A percentile compares a stretch with the other conserved stretches of the same genome.
Evolutionary conservation across 805 yeast species (phyloP).

Genomic region (Candida sithepensis): DNA sequence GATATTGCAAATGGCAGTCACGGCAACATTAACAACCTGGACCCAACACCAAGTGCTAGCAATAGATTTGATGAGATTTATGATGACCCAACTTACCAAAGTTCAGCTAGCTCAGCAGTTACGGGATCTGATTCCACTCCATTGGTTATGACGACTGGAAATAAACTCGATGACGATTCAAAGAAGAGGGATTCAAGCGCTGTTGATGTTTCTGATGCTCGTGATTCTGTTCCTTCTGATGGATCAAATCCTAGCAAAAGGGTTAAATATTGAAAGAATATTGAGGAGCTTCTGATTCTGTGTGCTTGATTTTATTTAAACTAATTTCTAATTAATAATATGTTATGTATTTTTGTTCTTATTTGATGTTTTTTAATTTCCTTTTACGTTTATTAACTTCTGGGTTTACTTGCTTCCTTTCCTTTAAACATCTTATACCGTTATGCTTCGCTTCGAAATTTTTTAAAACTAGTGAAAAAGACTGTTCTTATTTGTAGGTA

Average conservation of each 20-base stretch:
- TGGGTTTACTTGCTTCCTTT: no score
- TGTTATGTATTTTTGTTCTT: no score
- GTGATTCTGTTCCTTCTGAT: background rate
- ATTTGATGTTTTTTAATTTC: no score
- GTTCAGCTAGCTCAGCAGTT: background rate
- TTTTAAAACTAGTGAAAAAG: no score
- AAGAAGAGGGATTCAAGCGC: background rate
- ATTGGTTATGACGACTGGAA: background rate
- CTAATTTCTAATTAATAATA: no score
- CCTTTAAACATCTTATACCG: no score
- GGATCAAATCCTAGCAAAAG: background rate
- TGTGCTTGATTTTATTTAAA: background rate
- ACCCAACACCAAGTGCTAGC: constrained; percentile 11
- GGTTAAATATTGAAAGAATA: background rate
- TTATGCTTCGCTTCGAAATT: no score
- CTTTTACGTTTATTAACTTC: no score
- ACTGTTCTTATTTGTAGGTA: no score
- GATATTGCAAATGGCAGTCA: constrained; percentile 4
- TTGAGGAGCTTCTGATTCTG: no score
- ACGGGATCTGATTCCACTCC: background rate
- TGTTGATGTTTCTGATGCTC: background rate
- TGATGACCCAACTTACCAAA: constrained; percentile 2
- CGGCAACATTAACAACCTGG: constrained; percentile 1
- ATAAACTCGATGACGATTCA: background rate
- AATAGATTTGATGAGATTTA: constrained; percentile 10